Conservation (phyloP, 2,329 filamentous ascomycete genomes). For the Allantophomopsis cytisporea region DNA sequence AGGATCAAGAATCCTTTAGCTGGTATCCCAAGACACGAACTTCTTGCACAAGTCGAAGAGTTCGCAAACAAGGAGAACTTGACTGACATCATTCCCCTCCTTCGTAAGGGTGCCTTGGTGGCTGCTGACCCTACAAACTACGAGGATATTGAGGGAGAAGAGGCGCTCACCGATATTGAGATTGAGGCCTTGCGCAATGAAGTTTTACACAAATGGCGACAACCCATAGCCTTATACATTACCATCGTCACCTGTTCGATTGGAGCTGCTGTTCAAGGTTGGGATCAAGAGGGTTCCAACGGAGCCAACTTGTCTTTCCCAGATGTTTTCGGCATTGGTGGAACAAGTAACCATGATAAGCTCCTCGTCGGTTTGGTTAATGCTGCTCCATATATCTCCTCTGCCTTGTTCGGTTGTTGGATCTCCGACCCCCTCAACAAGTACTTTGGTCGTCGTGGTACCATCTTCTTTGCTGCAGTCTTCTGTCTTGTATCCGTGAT, state of each 20-base stretch:
- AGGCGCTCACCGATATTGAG: neutral
- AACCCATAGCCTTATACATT: slow-evolving; percentile 47
- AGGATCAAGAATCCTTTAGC: slow-evolving; percentile 37
- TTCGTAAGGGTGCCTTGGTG: slow-evolving; percentile 59
- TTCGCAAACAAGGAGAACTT: slow-evolving; percentile 49
- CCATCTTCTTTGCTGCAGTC: slow-evolving; percentile 45
- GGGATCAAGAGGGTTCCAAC: slow-evolving; percentile 60
- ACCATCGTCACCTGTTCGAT: slow-evolving; percentile 48
- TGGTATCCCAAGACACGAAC: slow-evolving; percentile 33
- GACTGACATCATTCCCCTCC: slow-evolving; percentile 38
- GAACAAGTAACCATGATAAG: slow-evolving; percentile 12
- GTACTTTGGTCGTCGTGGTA: slow-evolving; percentile 55
- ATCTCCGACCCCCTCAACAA: slow-evolving; percentile 61
- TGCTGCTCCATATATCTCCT: slow-evolving; percentile 49
- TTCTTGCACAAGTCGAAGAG: slow-evolving; percentile 40
- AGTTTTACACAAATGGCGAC: slow-evolving; percentile 53
- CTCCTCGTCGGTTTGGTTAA: slow-evolving; percentile 49
- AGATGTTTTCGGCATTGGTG: slow-evolving; percentile 25
- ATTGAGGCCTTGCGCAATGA: slow-evolving; percentile 38
- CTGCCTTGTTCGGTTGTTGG: slow-evolving; percentile 59
- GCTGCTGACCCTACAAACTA: slow-evolving; percentile 53
- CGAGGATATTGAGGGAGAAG: slow-evolving; percentile 32
- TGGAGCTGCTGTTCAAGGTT: slow-evolving; percentile 57
- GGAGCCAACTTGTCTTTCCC: slow-evolving; percentile 49
- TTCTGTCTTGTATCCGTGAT: slow-evolving; percentile 46